Percentiles rank a stretch among this genome's conserved stretches.
These are phyloP conservation scores for Sclerotinia glacialis DNA, from an alignment of 2,329 filamentous ascomycete genomes.

Conservation along the genomic window DNA sequence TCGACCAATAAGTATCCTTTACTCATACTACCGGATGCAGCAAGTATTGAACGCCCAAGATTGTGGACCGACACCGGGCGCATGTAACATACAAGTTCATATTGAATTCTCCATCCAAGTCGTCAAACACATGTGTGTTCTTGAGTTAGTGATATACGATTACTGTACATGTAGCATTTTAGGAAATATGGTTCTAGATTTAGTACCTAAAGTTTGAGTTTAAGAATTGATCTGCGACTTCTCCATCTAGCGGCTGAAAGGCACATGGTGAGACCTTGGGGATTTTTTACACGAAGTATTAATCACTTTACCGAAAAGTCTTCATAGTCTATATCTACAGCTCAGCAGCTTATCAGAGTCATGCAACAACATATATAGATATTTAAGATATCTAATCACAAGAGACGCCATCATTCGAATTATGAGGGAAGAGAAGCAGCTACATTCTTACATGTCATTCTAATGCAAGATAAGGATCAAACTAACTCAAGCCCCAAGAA, in stretches of 20 bases:
- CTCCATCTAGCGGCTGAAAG: background rate
- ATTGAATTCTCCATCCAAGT: background rate
- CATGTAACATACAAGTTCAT: background rate
- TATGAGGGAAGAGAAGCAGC: background rate
- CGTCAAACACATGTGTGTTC: conserved; percentile 8
- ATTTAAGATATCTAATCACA: background rate
- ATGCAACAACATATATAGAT: background rate
- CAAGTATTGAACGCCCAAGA: background rate
- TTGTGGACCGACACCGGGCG: background rate
- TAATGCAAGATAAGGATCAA: conserved; percentile 4
- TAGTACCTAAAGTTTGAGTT: background rate
- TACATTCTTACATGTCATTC: background rate
- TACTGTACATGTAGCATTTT: background rate
- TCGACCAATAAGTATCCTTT: background rate
- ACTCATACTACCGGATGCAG: background rate
- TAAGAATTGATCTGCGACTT: background rate
- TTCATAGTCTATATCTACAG: background rate
- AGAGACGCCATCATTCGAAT: background rate
- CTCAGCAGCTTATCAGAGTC: background rate
- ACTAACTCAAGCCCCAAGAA: background rate
- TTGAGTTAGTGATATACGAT: background rate
- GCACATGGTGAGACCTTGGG: background rate
- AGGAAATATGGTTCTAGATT: background rate
- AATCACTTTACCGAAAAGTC: background rate
- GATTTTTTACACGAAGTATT: background rate